These are phyloP conservation scores for Dactylonectria macrodidyma DNA, from an alignment of 2,329 filamentous ascomycete genomes.

Conservation along the genomic window DNA sequence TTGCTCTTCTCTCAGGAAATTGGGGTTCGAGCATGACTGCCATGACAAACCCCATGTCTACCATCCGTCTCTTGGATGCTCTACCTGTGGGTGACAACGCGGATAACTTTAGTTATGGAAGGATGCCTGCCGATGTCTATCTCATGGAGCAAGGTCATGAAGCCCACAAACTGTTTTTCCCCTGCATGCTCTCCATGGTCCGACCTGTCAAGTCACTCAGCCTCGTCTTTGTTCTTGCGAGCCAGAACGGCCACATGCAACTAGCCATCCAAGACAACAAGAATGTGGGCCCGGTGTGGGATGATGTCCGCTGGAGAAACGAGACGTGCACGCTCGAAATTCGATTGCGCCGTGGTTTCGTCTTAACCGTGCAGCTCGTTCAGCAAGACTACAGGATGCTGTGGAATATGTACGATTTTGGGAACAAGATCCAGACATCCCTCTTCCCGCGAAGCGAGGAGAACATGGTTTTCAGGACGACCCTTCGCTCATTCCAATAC, in stretches of 20 bases:
- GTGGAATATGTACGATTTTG: constrained; percentile 90
- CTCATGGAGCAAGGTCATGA: constrained; percentile 81
- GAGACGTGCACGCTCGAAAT: constrained; percentile 77
- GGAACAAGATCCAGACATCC: constrained; percentile 80
- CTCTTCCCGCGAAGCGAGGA: constrained; percentile 81
- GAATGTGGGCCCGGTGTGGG: constrained; percentile 81
- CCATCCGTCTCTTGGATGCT: constrained; percentile 73
- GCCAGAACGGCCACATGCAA: constrained; percentile 84
- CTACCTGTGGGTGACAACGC: constrained; percentile 84
- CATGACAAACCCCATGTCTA: constrained; percentile 62
- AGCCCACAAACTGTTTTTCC: constrained; percentile 77
- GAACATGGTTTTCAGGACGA: constrained; percentile 76
- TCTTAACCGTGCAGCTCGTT: constrained; percentile 78
- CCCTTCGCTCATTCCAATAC: constrained; percentile 83
- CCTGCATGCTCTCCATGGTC: constrained; percentile 82
- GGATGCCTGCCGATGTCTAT: constrained; percentile 81
- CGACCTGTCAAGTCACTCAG: constrained; percentile 78
- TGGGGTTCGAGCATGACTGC: constrained; percentile 65
- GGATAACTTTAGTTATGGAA: constrained; percentile 83
- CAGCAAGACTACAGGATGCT: constrained; percentile 85
- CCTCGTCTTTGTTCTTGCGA: constrained; percentile 81
- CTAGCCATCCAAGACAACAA: constrained; percentile 80
- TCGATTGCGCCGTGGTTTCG: constrained; percentile 81
- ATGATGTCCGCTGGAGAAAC: constrained; percentile 85
- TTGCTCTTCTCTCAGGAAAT: constrained; percentile 77